A percentile compares a stretch with the other conserved stretches of the same genome.
Evolutionary conservation across 805 yeast genomes (phyloP).

Genomic region (Sungouiella thailandica): DNA sequence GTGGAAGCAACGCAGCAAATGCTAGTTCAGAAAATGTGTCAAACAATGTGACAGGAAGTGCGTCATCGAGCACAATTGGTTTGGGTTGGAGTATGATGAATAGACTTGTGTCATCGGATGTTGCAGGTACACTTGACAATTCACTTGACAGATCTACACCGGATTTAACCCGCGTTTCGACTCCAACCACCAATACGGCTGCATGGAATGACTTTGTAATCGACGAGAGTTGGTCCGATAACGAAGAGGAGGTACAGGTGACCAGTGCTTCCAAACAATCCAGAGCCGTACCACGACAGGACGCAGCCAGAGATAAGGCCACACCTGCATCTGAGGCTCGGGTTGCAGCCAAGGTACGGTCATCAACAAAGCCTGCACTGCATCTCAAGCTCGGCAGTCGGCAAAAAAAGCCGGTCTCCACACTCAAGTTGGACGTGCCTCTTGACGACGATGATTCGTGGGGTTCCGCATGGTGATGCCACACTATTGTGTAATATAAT

Average conservation of each 20-base stretch:
- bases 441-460: constrained; percentile 28
- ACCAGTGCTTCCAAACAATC: not conserved
- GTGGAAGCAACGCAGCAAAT: not conserved
- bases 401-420: constrained; percentile 17
- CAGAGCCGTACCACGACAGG: not conserved
- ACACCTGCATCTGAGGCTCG: not conserved
- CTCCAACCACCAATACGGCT: constrained; percentile 19
- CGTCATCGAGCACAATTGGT: constrained; percentile 3
- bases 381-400: constrained; percentile 1
- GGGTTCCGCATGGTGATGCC: constrained; percentile 21
- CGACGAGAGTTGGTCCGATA: constrained; percentile 11
- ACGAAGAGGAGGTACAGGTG: constrained; percentile 2
- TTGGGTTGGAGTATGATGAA: constrained; percentile 37
- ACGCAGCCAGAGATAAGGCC: constrained; percentile 1
- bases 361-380: not conserved
- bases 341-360: not conserved
- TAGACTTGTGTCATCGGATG: constrained; percentile 27
- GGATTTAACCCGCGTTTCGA: constrained; percentile 24
- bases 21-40: constrained; percentile 5
- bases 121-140: constrained; percentile 31
- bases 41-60: no score
- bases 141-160: constrained; percentile 35
- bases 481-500: not conserved
- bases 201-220: constrained; percentile 2
- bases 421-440: constrained; percentile 21